Evolutionary conservation across 192 early-diverging fungal genomes (phyloP), one percentile per base, ranked within the genome.

Genomic region (Tieghemiomyces parasiticus): DNA sequence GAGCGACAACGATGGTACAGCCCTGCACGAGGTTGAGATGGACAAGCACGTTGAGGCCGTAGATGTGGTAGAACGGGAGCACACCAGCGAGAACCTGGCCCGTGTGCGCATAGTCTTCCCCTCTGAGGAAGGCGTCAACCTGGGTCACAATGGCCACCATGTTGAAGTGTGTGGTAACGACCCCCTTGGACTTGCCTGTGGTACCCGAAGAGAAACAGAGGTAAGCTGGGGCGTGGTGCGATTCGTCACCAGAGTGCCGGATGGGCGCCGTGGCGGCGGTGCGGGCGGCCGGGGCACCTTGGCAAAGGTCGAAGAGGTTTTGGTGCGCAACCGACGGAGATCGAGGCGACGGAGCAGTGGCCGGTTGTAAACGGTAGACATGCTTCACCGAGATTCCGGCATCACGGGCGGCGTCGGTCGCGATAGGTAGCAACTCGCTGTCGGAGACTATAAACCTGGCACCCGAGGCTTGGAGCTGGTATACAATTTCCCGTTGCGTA

Each of bases 41-140:
- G 0, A 77, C 24, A 28, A 73, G 72, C 52, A 74, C 75, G 14
- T 79, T 75, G 44, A 84, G 68, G 6, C 82, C 85, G 58, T 81
- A 87, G 46, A 82, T 81, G 59, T 88, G 85, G 65, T 77, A 88
- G 63, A 91, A 84, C 0, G 93, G 93, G 20, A 90, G 61, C 24
- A 83, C 72, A 33, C 54, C 54, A 9, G 32, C 32, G 13, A 33
- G 19, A 0, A 34, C 29, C 14, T 46, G 28, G 4, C 46, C 45
- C 4, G 35, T 35, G 32, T 55, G 46, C 10, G 63, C 62, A 2
- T 54, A n/a, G 20, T 58, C 14, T 22, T 58, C 46, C 32, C 66
- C 35, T 25, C 26, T 48, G 32, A 63, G 61, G 44, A 63, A 53
- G n/a, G 25, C 38, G n/a, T 34, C 45, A 35, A 65, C 47, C 63